Evolutionary conservation across 2,329 filamentous ascomycete species (phyloP).

Genomic region (Colletotrichum tropicale): DNA sequence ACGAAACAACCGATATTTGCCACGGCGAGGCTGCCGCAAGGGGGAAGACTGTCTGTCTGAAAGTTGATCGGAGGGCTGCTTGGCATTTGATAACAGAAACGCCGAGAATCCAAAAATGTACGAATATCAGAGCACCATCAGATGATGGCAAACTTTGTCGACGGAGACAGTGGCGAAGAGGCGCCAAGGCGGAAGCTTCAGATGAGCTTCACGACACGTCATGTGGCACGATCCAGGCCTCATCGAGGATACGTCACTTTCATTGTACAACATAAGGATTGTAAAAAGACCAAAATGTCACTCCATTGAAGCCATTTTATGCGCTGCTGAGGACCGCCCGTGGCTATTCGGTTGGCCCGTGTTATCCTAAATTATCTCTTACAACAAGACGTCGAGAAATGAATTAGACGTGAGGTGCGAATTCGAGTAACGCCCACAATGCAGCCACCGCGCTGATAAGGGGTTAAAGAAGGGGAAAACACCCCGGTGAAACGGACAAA

Average conservation of each 20-base stretch:
- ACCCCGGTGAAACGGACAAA: not conserved
- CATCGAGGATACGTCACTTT: not conserved
- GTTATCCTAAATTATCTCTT: not conserved
- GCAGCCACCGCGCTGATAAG: conserved; percentile 3
- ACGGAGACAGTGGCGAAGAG: not conserved
- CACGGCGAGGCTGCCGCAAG: not conserved
- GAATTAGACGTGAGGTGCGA: not conserved
- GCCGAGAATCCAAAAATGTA: not conserved
- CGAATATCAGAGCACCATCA: not conserved
- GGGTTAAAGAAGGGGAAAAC: not conserved
- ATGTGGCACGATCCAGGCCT: not conserved
- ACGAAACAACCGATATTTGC: not conserved
- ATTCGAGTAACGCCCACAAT: not conserved
- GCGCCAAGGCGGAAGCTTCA: not conserved
- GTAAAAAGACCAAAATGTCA: not conserved
- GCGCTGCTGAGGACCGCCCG: not conserved
- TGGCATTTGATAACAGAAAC: not conserved
- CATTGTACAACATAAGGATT: not conserved
- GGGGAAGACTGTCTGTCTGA: not conserved
- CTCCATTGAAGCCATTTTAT: not conserved
- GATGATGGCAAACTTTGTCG: not conserved
- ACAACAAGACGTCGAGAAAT: not conserved
- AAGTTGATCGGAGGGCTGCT: not conserved
- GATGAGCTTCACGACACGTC: not conserved
- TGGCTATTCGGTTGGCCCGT: not conserved